Base-by-base conservation (phyloP, 176 grass and related monocot genomes). In the Dactylis glomerata region DNA sequence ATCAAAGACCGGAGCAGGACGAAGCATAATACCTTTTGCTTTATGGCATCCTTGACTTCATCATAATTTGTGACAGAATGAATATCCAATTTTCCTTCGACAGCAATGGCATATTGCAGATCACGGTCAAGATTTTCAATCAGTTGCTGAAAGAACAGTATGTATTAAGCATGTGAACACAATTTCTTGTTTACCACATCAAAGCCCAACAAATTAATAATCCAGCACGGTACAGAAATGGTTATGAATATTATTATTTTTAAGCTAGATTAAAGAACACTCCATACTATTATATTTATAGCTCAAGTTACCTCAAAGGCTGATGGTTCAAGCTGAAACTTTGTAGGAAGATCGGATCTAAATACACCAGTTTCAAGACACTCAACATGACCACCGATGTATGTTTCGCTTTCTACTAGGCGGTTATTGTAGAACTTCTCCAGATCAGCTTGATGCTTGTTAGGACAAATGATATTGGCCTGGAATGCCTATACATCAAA, bases 351-450 rank as follows among this genome's bases (percentile, higher is more conserved):
- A 90, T 98, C 96, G 77, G 96, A 98, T 86, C 96, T 95, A 86
- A 98, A 98, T 28, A 98, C 96, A 63, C 96, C 96, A 86, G 91
- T 98, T 94, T 98, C 96, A 85, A 98, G 96, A 75, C 96, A 98
- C 80, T 98, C 96, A 47, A 98, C 96, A 81, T 98, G 96, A 76
- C 96, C 96, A 59, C 96, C 93, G 63, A 98, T 98, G 78, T 98
- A 98, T 66, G 96, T 98, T 82, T 98, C 96, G 22, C 96, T 95
- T 92, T 98, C 96, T 85, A 98, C 89, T 88, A 95, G 90, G 36
- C 96, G 87, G 76, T 90, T 94, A 73, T 86, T 98, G 71, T 90
- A 89, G 80, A 98, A 98, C 81, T 95, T 98, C 68, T 98, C 96
- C 9, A 91, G 83, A 81, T 94, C 87, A 83, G 91, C 87, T 86